These are phyloP conservation scores for Fusarium sp. DNA, from an alignment of 2,329 filamentous ascomycete genomes.

Conservation along the genomic window DNA sequence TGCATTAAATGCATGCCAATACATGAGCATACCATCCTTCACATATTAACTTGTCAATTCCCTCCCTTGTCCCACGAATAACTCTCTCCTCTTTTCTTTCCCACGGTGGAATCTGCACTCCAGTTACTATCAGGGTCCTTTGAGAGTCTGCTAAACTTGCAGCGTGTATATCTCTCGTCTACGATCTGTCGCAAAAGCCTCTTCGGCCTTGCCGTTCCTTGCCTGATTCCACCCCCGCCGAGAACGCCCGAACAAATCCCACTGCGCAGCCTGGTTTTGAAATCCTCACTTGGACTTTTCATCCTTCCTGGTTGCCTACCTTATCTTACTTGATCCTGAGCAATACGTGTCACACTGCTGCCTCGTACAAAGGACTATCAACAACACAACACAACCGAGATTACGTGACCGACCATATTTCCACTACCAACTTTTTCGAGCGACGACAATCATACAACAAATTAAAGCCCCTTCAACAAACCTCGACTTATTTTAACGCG, in stretches of 20 bases:
- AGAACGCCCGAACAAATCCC: constrained; percentile 44
- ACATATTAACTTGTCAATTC: constrained; percentile 27
- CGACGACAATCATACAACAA: not conserved
- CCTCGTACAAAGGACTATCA: constrained; percentile 11
- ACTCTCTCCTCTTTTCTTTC: constrained; percentile 5
- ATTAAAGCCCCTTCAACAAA: not conserved
- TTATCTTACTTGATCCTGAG: not conserved
- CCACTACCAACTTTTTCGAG: constrained; percentile 20
- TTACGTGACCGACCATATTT: constrained; percentile 32
- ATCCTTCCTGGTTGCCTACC: not conserved
- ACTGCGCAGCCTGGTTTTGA: constrained; percentile 14
- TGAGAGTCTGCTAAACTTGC: not conserved
- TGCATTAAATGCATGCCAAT: constrained; percentile 12
- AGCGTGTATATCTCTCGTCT: constrained; percentile 5
- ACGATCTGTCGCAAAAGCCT: constrained; percentile 33
- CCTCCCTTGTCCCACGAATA: constrained; percentile 25
- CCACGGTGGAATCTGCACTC: not conserved
- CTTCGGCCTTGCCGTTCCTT: constrained; percentile 38
- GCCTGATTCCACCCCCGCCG: constrained; percentile 39
- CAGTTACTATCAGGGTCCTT: not conserved
- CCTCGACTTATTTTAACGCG: not conserved
- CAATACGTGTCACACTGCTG: not conserved
- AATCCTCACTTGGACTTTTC: not conserved
- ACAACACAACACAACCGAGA: constrained; percentile 28
- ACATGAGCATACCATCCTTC: constrained; percentile 2